Conservation (phyloP, 495 filamentous ascomycete genomes). For the Xylaria palmicola region DNA sequence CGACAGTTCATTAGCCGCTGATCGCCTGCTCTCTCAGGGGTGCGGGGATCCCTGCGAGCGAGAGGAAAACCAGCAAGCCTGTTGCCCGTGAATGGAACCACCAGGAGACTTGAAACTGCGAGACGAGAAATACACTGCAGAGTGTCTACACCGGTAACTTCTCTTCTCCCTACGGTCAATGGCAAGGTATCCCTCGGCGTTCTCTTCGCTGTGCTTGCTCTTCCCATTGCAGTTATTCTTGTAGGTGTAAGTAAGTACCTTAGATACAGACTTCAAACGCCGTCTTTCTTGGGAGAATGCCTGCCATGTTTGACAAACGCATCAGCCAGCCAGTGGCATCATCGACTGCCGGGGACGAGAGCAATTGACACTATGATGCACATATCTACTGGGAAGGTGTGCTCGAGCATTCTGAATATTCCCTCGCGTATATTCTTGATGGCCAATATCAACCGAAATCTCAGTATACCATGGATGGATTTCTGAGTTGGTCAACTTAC, state of each 20-base stretch:
- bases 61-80: neutral
- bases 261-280: neutral
- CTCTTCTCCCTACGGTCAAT: no score
- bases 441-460: neutral
- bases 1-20: neutral
- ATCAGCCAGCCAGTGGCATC: neutral
- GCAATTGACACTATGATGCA: neutral
- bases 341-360: neutral
- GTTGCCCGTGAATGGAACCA: no score
- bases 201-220: no score
- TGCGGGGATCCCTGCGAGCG: constrained; percentile 13
- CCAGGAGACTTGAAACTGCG: no score
- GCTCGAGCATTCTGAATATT: neutral
- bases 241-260: neutral
- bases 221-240: no score
- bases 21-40: neutral
- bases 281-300: neutral
- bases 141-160: no score
- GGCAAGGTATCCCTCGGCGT: no score
- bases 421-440: neutral
- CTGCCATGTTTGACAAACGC: neutral
- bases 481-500: neutral
- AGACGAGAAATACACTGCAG: no score
- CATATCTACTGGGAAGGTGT: neutral
- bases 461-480: neutral